Percentiles rank a stretch among this genome's conserved stretches.
phyloP scores from a whole-genome alignment of 2,329 filamentous ascomycete species.

The Sclerotiophoma versabilis region DNA sequence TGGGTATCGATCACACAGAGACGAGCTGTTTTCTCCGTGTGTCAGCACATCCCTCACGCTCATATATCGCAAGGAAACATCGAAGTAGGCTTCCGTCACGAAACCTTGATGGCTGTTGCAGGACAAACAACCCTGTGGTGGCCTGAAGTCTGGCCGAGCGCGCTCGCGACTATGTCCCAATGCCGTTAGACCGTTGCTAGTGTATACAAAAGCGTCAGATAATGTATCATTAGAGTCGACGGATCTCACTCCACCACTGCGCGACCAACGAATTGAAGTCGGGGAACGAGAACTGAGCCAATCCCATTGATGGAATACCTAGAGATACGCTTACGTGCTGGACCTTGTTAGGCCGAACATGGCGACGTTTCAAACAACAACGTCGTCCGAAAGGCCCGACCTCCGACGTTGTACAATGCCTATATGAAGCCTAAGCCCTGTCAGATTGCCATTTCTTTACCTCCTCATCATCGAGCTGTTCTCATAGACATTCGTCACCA shows the following conservation, averaged over 20 bases:
- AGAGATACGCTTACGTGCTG: background rate
- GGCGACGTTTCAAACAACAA: background rate
- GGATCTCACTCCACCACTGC: constrained; percentile 17
- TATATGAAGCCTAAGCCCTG: constrained; percentile 4
- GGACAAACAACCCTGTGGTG: background rate
- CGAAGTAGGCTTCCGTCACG: constrained; percentile 4
- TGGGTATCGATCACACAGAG: background rate
- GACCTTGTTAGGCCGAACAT: background rate
- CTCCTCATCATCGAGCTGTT: background rate
- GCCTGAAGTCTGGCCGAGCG: constrained; percentile 11
- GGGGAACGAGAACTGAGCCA: background rate
- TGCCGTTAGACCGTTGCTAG: constrained; percentile 5
- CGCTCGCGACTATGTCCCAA: constrained; percentile 11
- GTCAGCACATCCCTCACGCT: background rate
- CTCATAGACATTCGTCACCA: background rate
- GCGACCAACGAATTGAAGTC: constrained; percentile 9
- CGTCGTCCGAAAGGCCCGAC: constrained; percentile 1
- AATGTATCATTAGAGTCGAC: constrained; percentile 11
- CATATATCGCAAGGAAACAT: constrained; percentile 7
- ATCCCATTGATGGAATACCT: background rate
- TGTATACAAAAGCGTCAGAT: constrained; percentile 1
- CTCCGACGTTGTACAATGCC: background rate
- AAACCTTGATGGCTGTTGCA: background rate
- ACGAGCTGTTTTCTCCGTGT: background rate
- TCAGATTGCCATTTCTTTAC: background rate